A percentile compares a stretch with the other conserved stretches of the same genome.
Conservation (phyloP, 805 yeast genomes). For the Saccharomycodes ludwigii region DNA sequence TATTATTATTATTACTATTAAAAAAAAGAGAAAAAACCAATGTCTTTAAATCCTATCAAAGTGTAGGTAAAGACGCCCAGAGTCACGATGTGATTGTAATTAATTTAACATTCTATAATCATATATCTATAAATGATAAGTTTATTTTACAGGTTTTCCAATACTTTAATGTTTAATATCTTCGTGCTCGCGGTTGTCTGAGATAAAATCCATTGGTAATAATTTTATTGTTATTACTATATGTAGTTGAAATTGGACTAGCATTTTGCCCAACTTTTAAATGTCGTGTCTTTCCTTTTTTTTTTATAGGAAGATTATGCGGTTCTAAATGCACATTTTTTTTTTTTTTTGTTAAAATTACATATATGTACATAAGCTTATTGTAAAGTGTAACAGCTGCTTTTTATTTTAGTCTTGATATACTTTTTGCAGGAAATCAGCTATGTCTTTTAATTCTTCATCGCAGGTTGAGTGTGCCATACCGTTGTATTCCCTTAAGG, state of each 20-base stretch:
- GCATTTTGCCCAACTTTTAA: constrained; percentile 39
- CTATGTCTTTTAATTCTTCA: constrained; percentile 50
- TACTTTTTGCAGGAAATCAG: constrained; percentile 29
- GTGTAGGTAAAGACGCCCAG: constrained; percentile 60
- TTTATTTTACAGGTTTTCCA: too few species aligned
- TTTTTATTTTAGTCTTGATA: background rate
- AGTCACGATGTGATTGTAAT: constrained; percentile 41
- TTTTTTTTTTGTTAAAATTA: constrained; percentile 1
- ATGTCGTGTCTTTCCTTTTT: constrained; percentile 25
- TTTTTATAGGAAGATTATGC: constrained; percentile 41
- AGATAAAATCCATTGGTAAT: constrained; percentile 39
- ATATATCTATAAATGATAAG: too few species aligned
- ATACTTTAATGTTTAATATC: constrained; percentile 14
- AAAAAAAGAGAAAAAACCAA: constrained; percentile 22
- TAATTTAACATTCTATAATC: too few species aligned
- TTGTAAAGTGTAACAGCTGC: background rate
- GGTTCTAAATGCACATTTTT: constrained; percentile 59
- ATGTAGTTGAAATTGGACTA: constrained; percentile 39
- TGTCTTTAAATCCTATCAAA: constrained; percentile 21
- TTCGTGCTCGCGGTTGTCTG: constrained; percentile 95
- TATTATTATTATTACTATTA: too few species aligned
- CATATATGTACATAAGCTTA: background rate
- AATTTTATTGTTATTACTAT: constrained; percentile 16
- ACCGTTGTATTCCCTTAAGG: constrained; percentile 46
- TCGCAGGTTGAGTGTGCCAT: constrained; percentile 58